These are phyloP conservation scores for Nicotiana noctiflora DNA, from an alignment of 257 asterid species.

Conservation along the genomic window DNA sequence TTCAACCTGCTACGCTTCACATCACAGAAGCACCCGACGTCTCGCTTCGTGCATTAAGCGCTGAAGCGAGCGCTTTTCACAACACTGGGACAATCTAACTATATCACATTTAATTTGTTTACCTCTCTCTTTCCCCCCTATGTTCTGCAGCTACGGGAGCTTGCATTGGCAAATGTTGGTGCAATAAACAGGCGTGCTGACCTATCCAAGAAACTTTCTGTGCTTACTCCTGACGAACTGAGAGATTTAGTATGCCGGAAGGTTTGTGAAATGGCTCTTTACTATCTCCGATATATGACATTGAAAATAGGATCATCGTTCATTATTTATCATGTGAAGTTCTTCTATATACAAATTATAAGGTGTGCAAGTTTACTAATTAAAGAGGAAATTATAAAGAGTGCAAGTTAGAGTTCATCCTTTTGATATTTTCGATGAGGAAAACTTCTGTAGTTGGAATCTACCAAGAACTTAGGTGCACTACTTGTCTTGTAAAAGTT, in stretches of 20 bases:
- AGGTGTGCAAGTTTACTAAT: background rate
- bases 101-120: background rate
- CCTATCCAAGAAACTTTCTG: constrained; percentile 76
- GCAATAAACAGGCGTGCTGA: constrained; percentile 77
- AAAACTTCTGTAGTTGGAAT: background rate
- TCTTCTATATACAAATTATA: background rate
- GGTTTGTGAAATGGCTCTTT: constrained; percentile 44
- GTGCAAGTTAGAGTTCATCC: background rate
- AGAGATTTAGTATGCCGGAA: constrained; percentile 82
- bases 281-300: background rate
- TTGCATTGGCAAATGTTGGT: constrained; percentile 90
- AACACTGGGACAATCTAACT: background rate
- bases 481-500: background rate
- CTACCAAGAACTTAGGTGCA: background rate
- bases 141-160: constrained; percentile 71
- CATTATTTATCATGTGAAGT: background rate
- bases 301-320: background rate
- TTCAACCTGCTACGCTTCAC: no score
- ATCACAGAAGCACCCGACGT: no score
- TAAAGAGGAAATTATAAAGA: background rate
- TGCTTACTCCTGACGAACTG: constrained; percentile 75
- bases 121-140: background rate
- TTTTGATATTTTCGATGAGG: background rate
- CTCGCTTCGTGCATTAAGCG: no score
- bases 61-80: no score